Evolutionary conservation across 2,329 filamentous ascomycete species (phyloP), one percentile per base, ranked within the genome.

Genomic region (Calonectria ilicicola): DNA sequence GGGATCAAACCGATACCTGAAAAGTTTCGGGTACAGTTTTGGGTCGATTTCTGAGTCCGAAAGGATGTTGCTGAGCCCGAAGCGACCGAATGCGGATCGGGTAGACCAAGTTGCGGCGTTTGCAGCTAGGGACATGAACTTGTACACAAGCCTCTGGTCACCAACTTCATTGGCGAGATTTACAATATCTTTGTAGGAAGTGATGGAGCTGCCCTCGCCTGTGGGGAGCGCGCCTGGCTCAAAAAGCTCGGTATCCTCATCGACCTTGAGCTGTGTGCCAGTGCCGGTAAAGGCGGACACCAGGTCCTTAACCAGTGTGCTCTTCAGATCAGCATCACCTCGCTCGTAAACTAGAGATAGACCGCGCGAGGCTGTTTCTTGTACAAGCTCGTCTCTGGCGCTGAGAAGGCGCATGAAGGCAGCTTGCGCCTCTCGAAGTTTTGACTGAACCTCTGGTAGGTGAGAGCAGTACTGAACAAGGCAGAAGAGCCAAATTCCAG

Each of bases 41-140:
- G 96, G 95, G 78, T 98, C 98, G 72, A 97, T 90, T 72, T 92
- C 90, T 0, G 96, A 96, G 79, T 98, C 95, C 0, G 95, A 97
- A 60, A 99, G 90, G 73, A 99, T 96, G 76, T 91, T 97, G 82
- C 95, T 97, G 63, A 99, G 89, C 0, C 97, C 97, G 77, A 98
- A 98, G 14, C 95, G 91, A 3, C 97, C 97, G 84, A 99, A 98
- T 0, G 97, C 97, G 1, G 97, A 97, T 64, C 97, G 91, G n/a
- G 95, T 98, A 1, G 95, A 96, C 97, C 97, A 99, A 19, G 98
- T 97, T 0, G 96, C 95, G 60, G 98, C 97, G 80, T 98, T 98
- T 2, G 95, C 95, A 3, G 97, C 97, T 77, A 99, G 89, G 0
- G 96, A 96, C 97, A 99, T 99, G 85, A 99, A 98, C 73, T 96